Evolutionary conservation across 108 stramenopile species (phyloP), one percentile per base, ranked within the genome.

Genomic region (Skeletonema costatum): DNA sequence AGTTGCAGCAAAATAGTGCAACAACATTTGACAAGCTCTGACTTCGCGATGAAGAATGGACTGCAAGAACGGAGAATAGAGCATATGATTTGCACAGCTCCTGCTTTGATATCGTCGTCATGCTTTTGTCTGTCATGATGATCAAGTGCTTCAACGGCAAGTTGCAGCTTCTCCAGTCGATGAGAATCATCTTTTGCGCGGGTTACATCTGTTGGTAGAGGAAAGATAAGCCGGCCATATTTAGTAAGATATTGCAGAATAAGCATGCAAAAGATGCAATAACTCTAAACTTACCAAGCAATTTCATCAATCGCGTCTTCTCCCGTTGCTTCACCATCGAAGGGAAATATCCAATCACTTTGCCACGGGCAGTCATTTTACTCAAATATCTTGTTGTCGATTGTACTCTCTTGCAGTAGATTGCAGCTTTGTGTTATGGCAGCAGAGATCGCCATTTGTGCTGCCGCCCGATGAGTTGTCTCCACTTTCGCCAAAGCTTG

Each of bases 271-370:
- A 19, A 0, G 29, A 25, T 6, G 21, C 29, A 29, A 31, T 17
- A 30, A 14, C 32, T 31, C 53, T 46, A 10, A 31, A 68, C 73
- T 74, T 44, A 80, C 79, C 79, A 56, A 80, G 46, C 17, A 80
- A 73, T n/a, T 70, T 62, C 9, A 72, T 73, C 14, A 80, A 64
- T 11, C 79, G 63, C 13, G 60, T 73, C 35, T 74, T 80, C 30
- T 31, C 71, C 21, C 32, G 73, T 59, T 60, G 59, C n/a, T 64
- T 63, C 32, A 25, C 58, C 31, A 68, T 73, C 68, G 74, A 64
- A 48, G 79, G 79, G 53, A 80, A 74, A 53, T 80, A 80, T 13
- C 79, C 79, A 33, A 80, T 80, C 11, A 80, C 73, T 73, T 51
- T 68, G 25, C 71, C 66, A 2, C 53, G 50, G 16, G 61, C 58